phyloP scores from a whole-genome alignment of 176 grass and related monocot species.

The Zizania latifolia region DNA sequence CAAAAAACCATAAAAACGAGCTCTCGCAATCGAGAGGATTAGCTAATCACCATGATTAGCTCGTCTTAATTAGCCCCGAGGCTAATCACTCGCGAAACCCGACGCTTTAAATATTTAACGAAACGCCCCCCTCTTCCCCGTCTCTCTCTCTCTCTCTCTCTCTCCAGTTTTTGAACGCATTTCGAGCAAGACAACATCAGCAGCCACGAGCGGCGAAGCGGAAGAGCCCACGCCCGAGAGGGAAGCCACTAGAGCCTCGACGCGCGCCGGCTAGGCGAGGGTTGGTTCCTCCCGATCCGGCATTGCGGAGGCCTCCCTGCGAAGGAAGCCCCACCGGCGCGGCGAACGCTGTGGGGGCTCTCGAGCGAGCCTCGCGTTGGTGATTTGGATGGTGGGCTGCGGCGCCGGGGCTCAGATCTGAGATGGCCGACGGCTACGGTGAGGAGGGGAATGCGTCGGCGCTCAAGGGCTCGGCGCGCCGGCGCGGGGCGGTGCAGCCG shows the following conservation, averaged over 20 bases:
- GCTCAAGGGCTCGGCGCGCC: constrained; percentile 44
- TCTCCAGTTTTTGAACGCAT: constrained; percentile 36
- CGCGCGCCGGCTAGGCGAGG: constrained; percentile 17
- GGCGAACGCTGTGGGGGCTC: background rate
- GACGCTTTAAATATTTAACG: constrained; percentile 26
- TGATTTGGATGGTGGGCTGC: constrained; percentile 31
- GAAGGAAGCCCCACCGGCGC: background rate
- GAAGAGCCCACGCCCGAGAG: background rate
- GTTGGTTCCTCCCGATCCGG: constrained; percentile 7
- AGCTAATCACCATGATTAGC: constrained; percentile 26
- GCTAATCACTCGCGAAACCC: constrained; percentile 16
- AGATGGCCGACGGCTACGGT: constrained; percentile 75
- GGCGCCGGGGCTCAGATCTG: constrained; percentile 56
- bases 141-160: background rate
- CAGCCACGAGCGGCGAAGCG: background rate
- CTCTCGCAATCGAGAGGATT: too few species aligned
- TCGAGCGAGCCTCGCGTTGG: background rate
- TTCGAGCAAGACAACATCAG: constrained; percentile 37
- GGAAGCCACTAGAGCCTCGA: constrained; percentile 7
- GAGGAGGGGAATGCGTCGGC: constrained; percentile 47
- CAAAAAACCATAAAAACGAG: too few species aligned
- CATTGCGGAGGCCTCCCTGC: constrained; percentile 22
- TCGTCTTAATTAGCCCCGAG: background rate
- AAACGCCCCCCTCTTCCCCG: background rate
- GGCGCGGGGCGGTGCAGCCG: constrained; percentile 40